Percentiles rank a stretch among this genome's conserved stretches.
phyloP scores from a whole-genome alignment of 805 yeast species.

The Vanderwaltozyma yarrowii region DNA sequence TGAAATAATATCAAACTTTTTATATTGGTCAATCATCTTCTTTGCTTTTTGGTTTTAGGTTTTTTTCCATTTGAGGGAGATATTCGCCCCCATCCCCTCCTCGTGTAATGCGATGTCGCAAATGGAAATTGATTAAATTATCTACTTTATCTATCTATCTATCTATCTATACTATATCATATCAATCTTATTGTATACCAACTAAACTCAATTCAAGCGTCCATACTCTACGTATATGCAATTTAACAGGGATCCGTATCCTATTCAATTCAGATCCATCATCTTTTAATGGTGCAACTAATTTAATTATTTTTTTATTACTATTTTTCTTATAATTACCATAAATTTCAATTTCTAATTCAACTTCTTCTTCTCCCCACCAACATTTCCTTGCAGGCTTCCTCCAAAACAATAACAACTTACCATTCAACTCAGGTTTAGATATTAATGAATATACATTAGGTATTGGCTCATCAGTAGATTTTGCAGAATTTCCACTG shows the following conservation, averaged over 20 bases:
- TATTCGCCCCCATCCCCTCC: too few relatives aligned
- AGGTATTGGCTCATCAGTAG: conserved; percentile 15
- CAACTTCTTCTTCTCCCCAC: conserved; percentile 71
- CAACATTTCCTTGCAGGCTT: conserved; percentile 98
- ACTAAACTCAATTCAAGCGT: conserved; percentile 85
- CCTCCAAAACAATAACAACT: conserved; percentile 85
- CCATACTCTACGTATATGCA: conserved; percentile 93
- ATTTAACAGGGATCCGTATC: conserved; percentile 40
- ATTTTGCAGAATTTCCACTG: conserved; percentile 2
- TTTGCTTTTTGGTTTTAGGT: too few relatives aligned
- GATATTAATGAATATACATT: conserved; percentile 21
- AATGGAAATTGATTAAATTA: too few relatives aligned
- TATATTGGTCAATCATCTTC: too few relatives aligned
- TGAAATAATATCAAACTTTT: too few relatives aligned
- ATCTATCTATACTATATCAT: too few relatives aligned
- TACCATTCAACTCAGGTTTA: conserved; percentile 35
- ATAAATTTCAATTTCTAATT: conserved; percentile 30
- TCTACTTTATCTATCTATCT: too few relatives aligned
- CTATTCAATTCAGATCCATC: conserved; percentile 10
- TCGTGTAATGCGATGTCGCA: too few relatives aligned
- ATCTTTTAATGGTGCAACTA: conserved; percentile 10
- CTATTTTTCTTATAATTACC: conserved; percentile 15
- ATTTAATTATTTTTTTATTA: conserved; percentile 7
- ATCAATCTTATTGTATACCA: conserved; percentile 58
- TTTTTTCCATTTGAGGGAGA: too few relatives aligned